Base-by-base conservation (phyloP, 441 rosid species). In the Viola pubescens region DNA sequence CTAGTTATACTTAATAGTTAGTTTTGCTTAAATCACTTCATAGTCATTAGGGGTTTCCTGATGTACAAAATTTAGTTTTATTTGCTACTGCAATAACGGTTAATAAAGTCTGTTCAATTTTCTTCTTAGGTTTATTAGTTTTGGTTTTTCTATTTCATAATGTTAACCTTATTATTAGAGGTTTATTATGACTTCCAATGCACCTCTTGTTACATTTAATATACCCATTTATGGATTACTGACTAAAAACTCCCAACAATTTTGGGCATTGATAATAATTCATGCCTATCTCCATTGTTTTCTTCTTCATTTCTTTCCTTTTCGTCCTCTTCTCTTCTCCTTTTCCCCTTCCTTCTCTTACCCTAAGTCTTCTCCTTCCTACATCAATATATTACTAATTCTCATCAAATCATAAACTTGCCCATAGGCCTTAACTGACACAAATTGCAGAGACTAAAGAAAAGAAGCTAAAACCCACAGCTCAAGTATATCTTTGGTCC, bases 351-450 rank as follows among this genome's bases (percentile, higher is more conserved):
- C n/a, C 56, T 11, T 52, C 56, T 26, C 56, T 13, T 52, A 39
- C 41, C 56, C 9, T 10, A 34, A 9, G 11, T 34, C 56, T 52
- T 52, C 56, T 34, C 56, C 37, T 39, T 52, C 56, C 56, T 52
- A 52, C 56, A 52, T 26, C 56, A 40, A 52, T 34, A 37, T 26
- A 52, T 52, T 5, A 7, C 7, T 37, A 59, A 14, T 48, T 48
- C 46, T 59, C 54, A 41, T 59, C 34, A 59, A 38, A 60, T 4
- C 4, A 58, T n/a, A 11, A n/a, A 37, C 42, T 58, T 45, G 9
- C 10, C 37, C 12, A 58, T n/a, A 7, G 12, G 7, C 44, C 16
- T 19, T 48, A 14, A 7, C 2, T 19, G 7, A 7, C 9, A 48
- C 52, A 48, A 13, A 13, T 48, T 10, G 19, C 5, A 53, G 3